phyloP scores from a whole-genome alignment of 176 grass and related monocot genomes.

The Zoysia pacifica region DNA sequence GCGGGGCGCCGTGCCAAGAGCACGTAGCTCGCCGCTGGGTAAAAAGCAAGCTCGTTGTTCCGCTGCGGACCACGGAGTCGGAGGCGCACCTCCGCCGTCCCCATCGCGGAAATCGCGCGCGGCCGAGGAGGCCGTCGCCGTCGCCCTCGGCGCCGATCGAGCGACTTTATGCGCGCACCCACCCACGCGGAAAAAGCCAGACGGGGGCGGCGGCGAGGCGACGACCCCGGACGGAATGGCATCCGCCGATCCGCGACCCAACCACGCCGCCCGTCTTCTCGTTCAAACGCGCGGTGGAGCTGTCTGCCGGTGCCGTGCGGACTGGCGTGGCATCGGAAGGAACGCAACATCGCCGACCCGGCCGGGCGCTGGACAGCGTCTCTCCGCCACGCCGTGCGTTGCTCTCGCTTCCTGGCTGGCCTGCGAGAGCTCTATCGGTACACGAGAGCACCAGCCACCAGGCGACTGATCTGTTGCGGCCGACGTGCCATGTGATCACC shows the following conservation, averaged over 20 bases:
- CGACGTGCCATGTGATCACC: not conserved
- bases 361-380: too few relatives aligned
- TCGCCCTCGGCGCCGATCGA: conserved; percentile 3
- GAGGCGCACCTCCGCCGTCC: not conserved
- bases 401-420: too few relatives aligned
- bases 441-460: too few relatives aligned
- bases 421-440: too few relatives aligned
- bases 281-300: not conserved
- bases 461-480: not conserved
- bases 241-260: not conserved
- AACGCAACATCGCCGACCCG: too few relatives aligned
- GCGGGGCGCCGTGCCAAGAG: not conserved
- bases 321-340: too few relatives aligned
- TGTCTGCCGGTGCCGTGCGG: not conserved
- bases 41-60: not conserved
- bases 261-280: not conserved
- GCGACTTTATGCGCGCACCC: conserved; percentile 36
- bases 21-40: not conserved
- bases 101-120: conserved; percentile 19
- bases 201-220: not conserved
- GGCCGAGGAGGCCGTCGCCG: not conserved
- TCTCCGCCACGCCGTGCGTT: too few relatives aligned
- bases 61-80: not conserved
- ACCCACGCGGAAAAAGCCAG: conserved; percentile 3
- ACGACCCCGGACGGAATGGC: conserved; percentile 16